Base-by-base conservation (phyloP, 2,329 filamentous ascomycete species). In the Tolypocladium pustulatum region DNA sequence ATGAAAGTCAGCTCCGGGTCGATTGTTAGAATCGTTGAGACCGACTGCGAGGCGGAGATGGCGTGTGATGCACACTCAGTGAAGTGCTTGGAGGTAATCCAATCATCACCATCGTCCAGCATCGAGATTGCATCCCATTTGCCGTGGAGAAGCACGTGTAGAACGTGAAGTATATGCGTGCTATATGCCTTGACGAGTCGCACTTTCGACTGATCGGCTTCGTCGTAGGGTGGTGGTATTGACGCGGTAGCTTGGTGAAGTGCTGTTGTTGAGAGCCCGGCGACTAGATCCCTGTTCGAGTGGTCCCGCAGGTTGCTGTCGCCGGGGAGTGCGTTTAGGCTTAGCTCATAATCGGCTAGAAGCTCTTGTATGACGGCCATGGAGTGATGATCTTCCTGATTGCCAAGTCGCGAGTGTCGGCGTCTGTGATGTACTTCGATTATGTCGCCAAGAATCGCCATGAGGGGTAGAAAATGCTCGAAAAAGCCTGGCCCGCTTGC, bases 1-100 rank as follows among this genome's bases (percentile, higher is more conserved):
- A 80, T 80, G 56, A 80, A 81, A 0, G 74, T 75, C 37, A 81
- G 68, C 60, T 80, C 77, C 3, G 76, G 76, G 61, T 81, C 78
- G n/a, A 74, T 69, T 2, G 71, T 68, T 8, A 81, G 67, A 56
- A 81, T 80, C 10, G 73, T 69, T 17, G 72, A 74, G 20, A 80
- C 72, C 2, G 75, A 74, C 51, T 78, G 72, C 2, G 76, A 76
- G 0, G 78, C 77, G 1, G 73, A 72, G 56, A 81, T 75, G 30
- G 78, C 75, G 60, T 79, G 77, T 1, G 73, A 72, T 4, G 76
- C 77, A 59, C 76, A 78, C 60, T 75, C 71, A 34, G 72, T 69
- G 64, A 80, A 80, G 4, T 71, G 69, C 15, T 72, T 64, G 2
- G 77, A 76, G 3, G 76, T 75, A 55, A 78, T 79, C 76, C 76